Conservation (phyloP, 306 rosid genomes). For the Prinsepia uniflora region DNA sequence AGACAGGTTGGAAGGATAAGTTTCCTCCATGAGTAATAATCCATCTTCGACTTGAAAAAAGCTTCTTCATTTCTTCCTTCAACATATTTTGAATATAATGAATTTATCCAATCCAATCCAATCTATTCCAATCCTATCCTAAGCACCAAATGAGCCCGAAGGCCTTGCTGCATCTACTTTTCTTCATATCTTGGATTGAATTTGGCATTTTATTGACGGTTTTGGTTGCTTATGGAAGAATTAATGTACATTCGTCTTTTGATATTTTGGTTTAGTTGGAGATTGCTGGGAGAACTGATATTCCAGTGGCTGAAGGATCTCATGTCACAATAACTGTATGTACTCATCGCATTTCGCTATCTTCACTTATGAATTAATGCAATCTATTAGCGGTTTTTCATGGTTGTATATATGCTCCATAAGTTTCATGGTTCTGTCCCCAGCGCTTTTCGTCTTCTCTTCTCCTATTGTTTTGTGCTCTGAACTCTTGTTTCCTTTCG, state of each 20-base stretch:
- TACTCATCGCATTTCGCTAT: conserved; percentile 1
- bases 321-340: conserved; percentile 74
- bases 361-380: neutral
- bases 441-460: neutral
- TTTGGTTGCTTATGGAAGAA: neutral
- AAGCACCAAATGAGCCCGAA: too few species aligned
- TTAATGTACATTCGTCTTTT: neutral
- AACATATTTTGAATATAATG: too few species aligned
- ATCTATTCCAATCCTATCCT: too few species aligned
- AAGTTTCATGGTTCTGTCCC: neutral
- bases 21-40: too few species aligned
- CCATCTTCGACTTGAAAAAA: too few species aligned
- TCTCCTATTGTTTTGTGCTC: neutral
- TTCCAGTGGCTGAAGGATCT: conserved; percentile 98
- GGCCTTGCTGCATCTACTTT: neutral
- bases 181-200: neutral
- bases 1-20: too few species aligned
- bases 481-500: neutral
- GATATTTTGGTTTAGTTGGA: conserved; percentile 55
- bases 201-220: neutral
- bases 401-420: neutral
- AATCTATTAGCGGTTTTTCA: too few species aligned
- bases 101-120: too few species aligned
- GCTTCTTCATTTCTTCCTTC: too few species aligned
- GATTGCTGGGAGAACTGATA: conserved; percentile 83